Percentiles rank a stretch among this genome's conserved stretches.
phyloP scores from a whole-genome alignment of 2,329 filamentous ascomycete genomes.

The Calonectria crousiana region DNA sequence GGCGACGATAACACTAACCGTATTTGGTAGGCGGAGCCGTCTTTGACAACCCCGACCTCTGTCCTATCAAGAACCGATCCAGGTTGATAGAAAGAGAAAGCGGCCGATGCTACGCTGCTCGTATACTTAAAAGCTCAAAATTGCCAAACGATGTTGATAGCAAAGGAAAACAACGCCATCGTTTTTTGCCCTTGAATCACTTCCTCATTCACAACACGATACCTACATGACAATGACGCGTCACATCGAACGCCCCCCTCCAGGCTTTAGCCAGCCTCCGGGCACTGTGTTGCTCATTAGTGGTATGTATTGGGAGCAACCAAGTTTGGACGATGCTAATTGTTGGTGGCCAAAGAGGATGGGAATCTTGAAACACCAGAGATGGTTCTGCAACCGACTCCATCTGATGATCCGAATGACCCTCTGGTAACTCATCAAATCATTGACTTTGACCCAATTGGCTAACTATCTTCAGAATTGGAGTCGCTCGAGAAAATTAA shows the following conservation, averaged over 20 bases:
- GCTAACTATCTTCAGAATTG: conserved; percentile 39
- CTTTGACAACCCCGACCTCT: background rate
- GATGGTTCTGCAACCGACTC: background rate
- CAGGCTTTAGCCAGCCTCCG: background rate
- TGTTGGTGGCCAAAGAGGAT: background rate
- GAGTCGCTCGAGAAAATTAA: conserved; percentile 36
- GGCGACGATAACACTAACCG: conserved; percentile 14
- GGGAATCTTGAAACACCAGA: background rate
- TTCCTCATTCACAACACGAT: background rate
- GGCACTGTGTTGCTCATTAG: conserved; percentile 1
- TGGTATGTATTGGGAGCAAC: background rate
- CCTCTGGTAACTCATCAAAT: conserved; percentile 34
- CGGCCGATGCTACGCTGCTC: background rate
- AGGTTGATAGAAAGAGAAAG: background rate
- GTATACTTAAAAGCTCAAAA: background rate
- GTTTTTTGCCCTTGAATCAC: background rate
- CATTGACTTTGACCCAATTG: background rate
- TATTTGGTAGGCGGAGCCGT: conserved; percentile 24
- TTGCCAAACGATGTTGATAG: background rate
- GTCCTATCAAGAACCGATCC: background rate
- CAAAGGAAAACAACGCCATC: background rate
- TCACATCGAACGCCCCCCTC: background rate
- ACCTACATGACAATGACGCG: background rate
- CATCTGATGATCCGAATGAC: conserved; percentile 38
- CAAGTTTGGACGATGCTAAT: background rate